Conservation (phyloP, 441 rosid genomes). For the Erysimum cheiri region DNA sequence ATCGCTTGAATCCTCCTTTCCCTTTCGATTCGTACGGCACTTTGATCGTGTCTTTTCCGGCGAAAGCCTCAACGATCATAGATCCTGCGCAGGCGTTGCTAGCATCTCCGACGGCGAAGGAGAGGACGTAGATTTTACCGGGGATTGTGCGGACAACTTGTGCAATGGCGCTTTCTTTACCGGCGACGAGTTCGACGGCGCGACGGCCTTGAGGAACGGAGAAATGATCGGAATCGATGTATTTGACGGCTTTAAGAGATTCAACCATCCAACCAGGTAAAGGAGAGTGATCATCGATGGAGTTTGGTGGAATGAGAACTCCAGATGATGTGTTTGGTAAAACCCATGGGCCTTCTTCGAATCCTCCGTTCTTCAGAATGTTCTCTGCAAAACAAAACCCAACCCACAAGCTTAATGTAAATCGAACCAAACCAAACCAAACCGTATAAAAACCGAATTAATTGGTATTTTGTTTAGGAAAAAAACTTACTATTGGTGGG, state of each 20-base stretch:
- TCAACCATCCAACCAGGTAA: constrained; percentile 90
- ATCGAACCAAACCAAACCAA: too few species aligned
- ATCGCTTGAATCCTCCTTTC: constrained; percentile 64
- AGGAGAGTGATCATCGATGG: constrained; percentile 85
- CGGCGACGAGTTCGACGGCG: constrained; percentile 67
- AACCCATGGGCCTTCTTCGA: constrained; percentile 83
- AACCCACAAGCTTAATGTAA: too few species aligned
- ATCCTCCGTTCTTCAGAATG: constrained; percentile 72
- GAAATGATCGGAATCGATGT: constrained; percentile 69
- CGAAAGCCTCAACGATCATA: constrained; percentile 69
- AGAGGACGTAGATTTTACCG: constrained; percentile 54
- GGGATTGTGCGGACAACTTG: constrained; percentile 58
- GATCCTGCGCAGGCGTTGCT: constrained; percentile 64
- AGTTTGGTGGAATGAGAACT: constrained; percentile 83
- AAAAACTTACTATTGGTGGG: constrained; percentile 72
- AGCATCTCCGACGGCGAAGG: constrained; percentile 66
- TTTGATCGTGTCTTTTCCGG: constrained; percentile 56
- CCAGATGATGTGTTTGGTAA: constrained; percentile 82
- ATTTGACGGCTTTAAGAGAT: constrained; percentile 90
- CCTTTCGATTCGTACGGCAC: constrained; percentile 67
- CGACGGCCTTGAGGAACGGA: constrained; percentile 61
- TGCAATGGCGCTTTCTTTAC: constrained; percentile 71
- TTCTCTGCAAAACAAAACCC: constrained; percentile 55
- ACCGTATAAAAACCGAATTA: too few species aligned
- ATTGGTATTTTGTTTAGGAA: too few species aligned